A percentile compares a stretch with the other conserved stretches of the same genome.
Conservation (phyloP, 331 rosid species). For the Acacia pycnantha region DNA sequence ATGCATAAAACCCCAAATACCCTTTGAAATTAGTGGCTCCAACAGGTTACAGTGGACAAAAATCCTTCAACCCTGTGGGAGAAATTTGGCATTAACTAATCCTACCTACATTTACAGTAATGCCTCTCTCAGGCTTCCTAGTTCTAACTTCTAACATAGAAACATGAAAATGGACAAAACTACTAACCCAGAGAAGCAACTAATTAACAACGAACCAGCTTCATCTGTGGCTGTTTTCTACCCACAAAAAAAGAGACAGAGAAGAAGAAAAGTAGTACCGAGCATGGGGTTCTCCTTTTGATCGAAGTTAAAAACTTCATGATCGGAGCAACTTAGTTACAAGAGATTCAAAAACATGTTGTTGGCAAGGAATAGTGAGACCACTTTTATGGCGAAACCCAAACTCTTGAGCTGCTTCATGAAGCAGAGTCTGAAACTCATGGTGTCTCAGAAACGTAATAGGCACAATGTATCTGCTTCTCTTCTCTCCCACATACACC, state of each 20-base stretch:
- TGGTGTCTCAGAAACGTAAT: conserved; percentile 56
- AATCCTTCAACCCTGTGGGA: conserved; percentile 30
- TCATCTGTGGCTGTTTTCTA: conserved; percentile 29
- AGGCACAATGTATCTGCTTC: conserved; percentile 62
- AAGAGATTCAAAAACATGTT: conserved; percentile 53
- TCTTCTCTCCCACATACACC: conserved; percentile 69
- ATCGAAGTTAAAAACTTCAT: neutral
- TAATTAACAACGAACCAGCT: conserved; percentile 37
- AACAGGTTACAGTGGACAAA: conserved; percentile 35
- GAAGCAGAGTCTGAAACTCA: conserved; percentile 59
- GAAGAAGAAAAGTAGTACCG: neutral
- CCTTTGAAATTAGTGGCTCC: conserved; percentile 28
- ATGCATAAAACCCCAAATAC: neutral
- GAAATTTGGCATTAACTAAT: neutral
- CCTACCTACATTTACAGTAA: conserved; percentile 28
- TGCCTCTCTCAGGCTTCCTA: conserved; percentile 20
- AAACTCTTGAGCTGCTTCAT: conserved; percentile 66
- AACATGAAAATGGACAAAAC: conserved; percentile 8
- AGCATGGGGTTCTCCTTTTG: neutral
- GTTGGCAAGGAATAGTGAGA: conserved; percentile 70
- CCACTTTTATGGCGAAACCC: conserved; percentile 68
- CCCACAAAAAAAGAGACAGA: neutral
- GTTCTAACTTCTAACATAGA: conserved; percentile 5
- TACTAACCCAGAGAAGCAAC: conserved; percentile 16
- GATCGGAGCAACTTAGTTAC: conserved; percentile 50